These are phyloP conservation scores for Leucosporidium scottii DNA, from an alignment of 768 basidiomycete genomes.

Conservation along the genomic window DNA sequence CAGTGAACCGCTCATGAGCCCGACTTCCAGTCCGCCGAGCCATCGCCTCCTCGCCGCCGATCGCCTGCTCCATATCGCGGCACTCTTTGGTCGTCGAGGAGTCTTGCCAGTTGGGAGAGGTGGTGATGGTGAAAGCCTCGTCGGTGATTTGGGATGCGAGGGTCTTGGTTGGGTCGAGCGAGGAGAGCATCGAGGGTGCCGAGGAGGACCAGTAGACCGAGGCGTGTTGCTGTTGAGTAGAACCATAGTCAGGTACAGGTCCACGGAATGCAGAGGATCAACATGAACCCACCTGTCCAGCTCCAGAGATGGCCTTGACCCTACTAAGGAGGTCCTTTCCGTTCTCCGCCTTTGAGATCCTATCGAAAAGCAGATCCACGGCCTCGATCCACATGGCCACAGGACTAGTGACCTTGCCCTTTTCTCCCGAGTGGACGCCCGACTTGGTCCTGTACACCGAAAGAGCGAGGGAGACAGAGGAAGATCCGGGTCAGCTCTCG, in stretches of 20 bases:
- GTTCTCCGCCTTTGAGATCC: background rate
- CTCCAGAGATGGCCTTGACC: slow-evolving; percentile 53
- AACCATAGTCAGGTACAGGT: no score
- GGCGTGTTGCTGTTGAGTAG: slow-evolving; percentile 62
- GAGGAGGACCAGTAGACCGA: slow-evolving; percentile 70
- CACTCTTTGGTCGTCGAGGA: slow-evolving; percentile 76
- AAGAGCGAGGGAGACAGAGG: background rate
- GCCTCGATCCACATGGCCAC: slow-evolving; percentile 81
- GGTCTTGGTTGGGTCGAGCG: slow-evolving; percentile 50
- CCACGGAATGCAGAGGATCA: no score
- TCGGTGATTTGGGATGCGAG: slow-evolving; percentile 57
- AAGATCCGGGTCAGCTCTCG: background rate
- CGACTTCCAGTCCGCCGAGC: slow-evolving; percentile 72
- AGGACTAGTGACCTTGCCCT: slow-evolving; percentile 70
- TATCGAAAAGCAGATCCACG: slow-evolving; percentile 63
- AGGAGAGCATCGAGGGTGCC: slow-evolving; percentile 52
- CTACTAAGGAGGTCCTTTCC: slow-evolving; percentile 8
- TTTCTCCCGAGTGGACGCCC: slow-evolving; percentile 43
- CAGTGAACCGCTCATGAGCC: slow-evolving; percentile 83
- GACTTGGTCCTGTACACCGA: slow-evolving; percentile 37
- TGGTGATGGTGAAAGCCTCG: slow-evolving; percentile 58
- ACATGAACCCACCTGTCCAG: slow-evolving; percentile 57
- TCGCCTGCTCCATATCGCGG: slow-evolving; percentile 55
- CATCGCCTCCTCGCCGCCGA: slow-evolving; percentile 64
- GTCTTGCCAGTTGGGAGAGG: slow-evolving; percentile 85